These are phyloP conservation scores for Claviceps spartinae DNA, from an alignment of 2,329 filamentous ascomycete genomes.

Conservation along the genomic window DNA sequence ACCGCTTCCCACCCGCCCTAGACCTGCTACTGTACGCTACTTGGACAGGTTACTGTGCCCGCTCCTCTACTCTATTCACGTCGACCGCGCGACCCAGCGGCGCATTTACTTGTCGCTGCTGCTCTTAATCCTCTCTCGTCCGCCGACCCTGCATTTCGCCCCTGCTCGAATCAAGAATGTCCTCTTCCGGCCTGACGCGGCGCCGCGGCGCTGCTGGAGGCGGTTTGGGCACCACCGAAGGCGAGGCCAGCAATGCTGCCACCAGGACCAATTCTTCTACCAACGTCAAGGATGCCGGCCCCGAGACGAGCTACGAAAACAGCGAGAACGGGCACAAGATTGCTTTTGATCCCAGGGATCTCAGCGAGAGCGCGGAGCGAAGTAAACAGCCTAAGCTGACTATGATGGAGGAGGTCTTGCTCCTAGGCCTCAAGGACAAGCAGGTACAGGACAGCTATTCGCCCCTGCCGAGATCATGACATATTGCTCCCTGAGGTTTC, in stretches of 20 bases:
- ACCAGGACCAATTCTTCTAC: constrained; percentile 44
- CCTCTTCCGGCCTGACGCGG: constrained; percentile 43
- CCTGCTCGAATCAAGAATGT: constrained; percentile 14
- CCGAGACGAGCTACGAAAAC: constrained; percentile 78
- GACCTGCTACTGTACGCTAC: not conserved
- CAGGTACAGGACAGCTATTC: constrained; percentile 49
- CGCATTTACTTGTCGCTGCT: constrained; percentile 6
- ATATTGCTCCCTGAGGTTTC: not conserved
- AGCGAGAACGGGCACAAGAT: constrained; percentile 97
- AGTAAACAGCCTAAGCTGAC: constrained; percentile 98
- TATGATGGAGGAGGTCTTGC: constrained; percentile 93
- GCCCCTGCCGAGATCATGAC: not conserved
- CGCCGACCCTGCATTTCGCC: not conserved
- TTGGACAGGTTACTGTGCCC: no score
- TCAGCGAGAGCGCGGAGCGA: constrained; percentile 89
- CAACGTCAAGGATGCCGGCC: constrained; percentile 39
- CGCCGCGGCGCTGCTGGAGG: constrained; percentile 57
- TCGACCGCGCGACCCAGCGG: constrained; percentile 4
- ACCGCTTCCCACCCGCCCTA: not conserved
- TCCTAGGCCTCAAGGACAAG: constrained; percentile 95
- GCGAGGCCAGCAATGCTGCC: constrained; percentile 41
- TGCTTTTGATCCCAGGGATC: constrained; percentile 91
- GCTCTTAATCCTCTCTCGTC: not conserved
- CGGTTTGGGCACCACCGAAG: constrained; percentile 41
- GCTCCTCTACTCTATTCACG: not conserved